Conservation (phyloP, 2,329 filamentous ascomycete species). For the Scedosporium boydii region DNA sequence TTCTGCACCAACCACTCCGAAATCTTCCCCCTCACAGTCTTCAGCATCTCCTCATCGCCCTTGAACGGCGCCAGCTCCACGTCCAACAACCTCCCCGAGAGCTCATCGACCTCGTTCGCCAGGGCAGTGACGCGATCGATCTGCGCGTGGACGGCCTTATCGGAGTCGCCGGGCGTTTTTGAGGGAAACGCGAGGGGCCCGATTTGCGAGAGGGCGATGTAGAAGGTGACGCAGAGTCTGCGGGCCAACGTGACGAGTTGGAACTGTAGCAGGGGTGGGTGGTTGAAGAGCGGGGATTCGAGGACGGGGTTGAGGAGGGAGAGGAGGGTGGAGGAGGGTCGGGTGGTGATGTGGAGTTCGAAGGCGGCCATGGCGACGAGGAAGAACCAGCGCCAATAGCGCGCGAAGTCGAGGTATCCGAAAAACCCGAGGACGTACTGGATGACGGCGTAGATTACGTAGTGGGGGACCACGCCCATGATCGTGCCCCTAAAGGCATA, state of each 20-base stretch:
- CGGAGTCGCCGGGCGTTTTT: slow-evolving; percentile 23
- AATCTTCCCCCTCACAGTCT: slow-evolving; percentile 39
- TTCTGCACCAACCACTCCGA: slow-evolving; percentile 85
- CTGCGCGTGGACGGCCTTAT: slow-evolving; percentile 48
- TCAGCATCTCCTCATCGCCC: slow-evolving; percentile 54
- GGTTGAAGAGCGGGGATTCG: slow-evolving; percentile 23
- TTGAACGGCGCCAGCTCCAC: slow-evolving; percentile 75
- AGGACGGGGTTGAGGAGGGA: slow-evolving; percentile 34
- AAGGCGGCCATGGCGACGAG: slow-evolving; percentile 43
- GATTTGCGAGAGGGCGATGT: slow-evolving; percentile 75
- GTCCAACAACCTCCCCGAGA: slow-evolving; percentile 60
- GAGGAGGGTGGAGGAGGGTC: slow-evolving; percentile 39
- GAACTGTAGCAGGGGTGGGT: slow-evolving; percentile 69
- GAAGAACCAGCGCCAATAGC: slow-evolving; percentile 56
- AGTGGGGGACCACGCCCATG: slow-evolving; percentile 51
- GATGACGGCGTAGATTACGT: slow-evolving; percentile 44
- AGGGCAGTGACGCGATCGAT: slow-evolving; percentile 57
- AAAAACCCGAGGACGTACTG: slow-evolving; percentile 54
- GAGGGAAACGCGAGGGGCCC: slow-evolving; percentile 50
- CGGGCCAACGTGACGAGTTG: slow-evolving; percentile 70
- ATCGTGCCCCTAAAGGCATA: slow-evolving; percentile 58
- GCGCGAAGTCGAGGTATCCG: slow-evolving; percentile 59
- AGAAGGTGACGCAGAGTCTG: slow-evolving; percentile 66
- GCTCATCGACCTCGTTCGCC: slow-evolving; percentile 52
- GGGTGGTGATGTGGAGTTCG: slow-evolving; percentile 47